Evolutionary conservation across 1,284 basidiomycete genomes (phyloP).

Genomic region (Meira nashicola): DNA sequence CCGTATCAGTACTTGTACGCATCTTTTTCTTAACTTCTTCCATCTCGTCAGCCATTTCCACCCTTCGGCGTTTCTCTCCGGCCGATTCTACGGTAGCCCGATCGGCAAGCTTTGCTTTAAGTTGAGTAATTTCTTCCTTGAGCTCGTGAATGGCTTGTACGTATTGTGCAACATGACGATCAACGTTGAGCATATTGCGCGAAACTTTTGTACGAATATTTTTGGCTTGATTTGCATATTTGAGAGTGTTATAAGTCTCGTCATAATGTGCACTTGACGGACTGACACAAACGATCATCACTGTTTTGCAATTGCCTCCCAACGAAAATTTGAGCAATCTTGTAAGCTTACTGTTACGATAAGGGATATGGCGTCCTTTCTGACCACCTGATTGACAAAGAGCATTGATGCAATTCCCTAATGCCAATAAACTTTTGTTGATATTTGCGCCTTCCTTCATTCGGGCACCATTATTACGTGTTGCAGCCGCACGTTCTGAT

Average conservation of each 20-base stretch:
- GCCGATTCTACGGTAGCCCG: conserved; percentile 47
- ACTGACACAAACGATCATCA: conserved; percentile 52
- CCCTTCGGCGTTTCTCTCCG: conserved; percentile 61
- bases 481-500: conserved; percentile 49
- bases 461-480: conserved; percentile 49
- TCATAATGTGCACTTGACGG: conserved; percentile 52
- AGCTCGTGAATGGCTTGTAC: conserved; percentile 87
- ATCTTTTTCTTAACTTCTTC: conserved; percentile 64
- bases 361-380: conserved; percentile 39
- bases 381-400: conserved; percentile 46
- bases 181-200: conserved; percentile 51
- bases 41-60: conserved; percentile 60
- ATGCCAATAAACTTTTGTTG: conserved; percentile 51
- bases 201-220: conserved; percentile 53
- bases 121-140: conserved; percentile 73
- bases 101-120: conserved; percentile 75
- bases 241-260: conserved; percentile 52
- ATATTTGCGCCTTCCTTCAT: conserved; percentile 54
- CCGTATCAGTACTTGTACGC: conserved; percentile 61
- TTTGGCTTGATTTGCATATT: conserved; percentile 53
- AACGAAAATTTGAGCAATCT: conserved; percentile 52
- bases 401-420: conserved; percentile 53
- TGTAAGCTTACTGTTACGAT: conserved; percentile 51
- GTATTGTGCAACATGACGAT: conserved; percentile 52
- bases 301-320: conserved; percentile 53